phyloP scores from a whole-genome alignment of 352 stramenopile genomes.

The Pythium utonaiense region DNA sequence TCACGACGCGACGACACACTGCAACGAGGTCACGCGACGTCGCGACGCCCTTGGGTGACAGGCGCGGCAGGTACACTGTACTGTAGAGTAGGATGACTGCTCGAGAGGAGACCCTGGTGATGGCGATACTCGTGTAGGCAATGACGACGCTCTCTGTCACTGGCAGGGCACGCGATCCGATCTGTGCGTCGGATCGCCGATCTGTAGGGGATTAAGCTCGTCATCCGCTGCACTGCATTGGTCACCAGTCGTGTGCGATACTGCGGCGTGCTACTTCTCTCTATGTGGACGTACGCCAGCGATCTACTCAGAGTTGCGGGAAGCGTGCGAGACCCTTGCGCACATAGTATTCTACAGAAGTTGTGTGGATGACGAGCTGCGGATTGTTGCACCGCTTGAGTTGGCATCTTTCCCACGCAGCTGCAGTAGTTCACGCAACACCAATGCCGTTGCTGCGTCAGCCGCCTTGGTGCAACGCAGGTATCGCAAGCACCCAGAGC shows the following conservation, averaged over 20 bases:
- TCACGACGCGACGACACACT: background rate
- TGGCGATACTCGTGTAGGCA: background rate
- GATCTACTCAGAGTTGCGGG: background rate
- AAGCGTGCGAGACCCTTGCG: background rate
- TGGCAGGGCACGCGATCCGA: background rate
- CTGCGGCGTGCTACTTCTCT: background rate
- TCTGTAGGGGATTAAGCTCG: background rate
- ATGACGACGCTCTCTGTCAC: background rate
- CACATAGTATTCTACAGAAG: no score
- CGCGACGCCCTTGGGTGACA: background rate
- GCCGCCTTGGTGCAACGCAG: background rate
- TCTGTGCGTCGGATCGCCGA: background rate
- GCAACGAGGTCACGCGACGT: background rate
- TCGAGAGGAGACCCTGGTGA: no score
- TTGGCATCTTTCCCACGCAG: background rate
- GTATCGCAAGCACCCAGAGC: background rate
- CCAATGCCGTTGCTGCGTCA: no score
- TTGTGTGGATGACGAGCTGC: background rate
- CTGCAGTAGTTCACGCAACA: no score
- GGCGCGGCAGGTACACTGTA: background rate
- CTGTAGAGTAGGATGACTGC: no score
- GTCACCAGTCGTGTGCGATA: background rate
- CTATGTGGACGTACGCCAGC: background rate
- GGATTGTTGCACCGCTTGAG: background rate
- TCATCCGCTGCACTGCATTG: background rate